phyloP scores from a whole-genome alignment of 2,329 filamentous ascomycete genomes.

The Calycina herbarum region DNA sequence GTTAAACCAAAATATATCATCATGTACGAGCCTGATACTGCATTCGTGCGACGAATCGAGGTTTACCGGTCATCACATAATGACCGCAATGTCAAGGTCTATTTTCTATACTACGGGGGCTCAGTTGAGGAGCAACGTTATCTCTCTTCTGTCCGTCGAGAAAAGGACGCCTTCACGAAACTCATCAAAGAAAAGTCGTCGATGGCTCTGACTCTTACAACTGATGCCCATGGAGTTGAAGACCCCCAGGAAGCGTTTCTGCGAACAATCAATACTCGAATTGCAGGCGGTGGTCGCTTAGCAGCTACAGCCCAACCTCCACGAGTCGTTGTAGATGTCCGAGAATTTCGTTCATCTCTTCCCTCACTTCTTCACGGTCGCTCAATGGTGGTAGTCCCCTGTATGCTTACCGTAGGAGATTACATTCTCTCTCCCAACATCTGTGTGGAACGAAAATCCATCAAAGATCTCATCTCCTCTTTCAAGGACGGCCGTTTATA shows the following conservation, averaged over 20 bases:
- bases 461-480: slow-evolving; percentile 87
- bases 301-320: slow-evolving; percentile 83
- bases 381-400: slow-evolving; percentile 85
- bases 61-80: slow-evolving; percentile 95
- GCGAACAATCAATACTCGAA: slow-evolving; percentile 92
- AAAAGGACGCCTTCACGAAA: slow-evolving; percentile 94
- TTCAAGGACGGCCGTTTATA: slow-evolving; percentile 91
- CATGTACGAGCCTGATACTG: slow-evolving; percentile 96
- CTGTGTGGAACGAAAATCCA: slow-evolving; percentile 91
- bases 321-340: slow-evolving; percentile 89
- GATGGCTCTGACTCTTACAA: slow-evolving; percentile 86
- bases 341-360: slow-evolving; percentile 91
- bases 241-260: slow-evolving; percentile 91
- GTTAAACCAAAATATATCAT: slow-evolving; percentile 90
- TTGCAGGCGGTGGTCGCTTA: slow-evolving; percentile 87
- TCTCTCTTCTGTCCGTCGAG: slow-evolving; percentile 81
- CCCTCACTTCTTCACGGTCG: slow-evolving; percentile 89
- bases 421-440: slow-evolving; percentile 91
- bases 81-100: slow-evolving; percentile 84
- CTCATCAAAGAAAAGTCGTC: slow-evolving; percentile 90
- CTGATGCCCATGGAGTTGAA: slow-evolving; percentile 66
- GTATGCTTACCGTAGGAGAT: slow-evolving; percentile 94
- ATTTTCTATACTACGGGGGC: slow-evolving; percentile 94
- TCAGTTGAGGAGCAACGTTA: slow-evolving; percentile 97
- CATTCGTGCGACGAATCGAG: slow-evolving; percentile 91